Conservation (phyloP, 2,329 filamentous ascomycete species). For the Thielaviopsis populi region DNA sequence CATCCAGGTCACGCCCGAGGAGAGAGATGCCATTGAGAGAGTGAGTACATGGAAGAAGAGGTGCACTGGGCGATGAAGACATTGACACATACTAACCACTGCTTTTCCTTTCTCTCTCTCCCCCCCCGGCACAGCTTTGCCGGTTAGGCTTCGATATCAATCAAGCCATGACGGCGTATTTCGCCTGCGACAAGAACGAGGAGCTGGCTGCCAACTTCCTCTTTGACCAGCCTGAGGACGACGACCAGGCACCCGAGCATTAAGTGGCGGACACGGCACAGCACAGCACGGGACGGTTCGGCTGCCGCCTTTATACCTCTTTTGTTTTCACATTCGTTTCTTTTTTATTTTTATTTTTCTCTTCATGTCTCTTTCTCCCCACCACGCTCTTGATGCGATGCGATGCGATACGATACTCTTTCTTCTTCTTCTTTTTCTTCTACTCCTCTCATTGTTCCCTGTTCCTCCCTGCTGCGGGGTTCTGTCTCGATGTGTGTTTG, state of each 20-base stretch:
- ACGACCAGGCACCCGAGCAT: conserved; percentile 34
- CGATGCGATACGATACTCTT: neutral
- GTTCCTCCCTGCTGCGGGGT: neutral
- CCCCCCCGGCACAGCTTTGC: conserved; percentile 47
- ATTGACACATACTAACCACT: conserved; percentile 19
- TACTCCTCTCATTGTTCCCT: neutral
- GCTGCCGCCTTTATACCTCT: neutral
- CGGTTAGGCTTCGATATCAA: conserved; percentile 86
- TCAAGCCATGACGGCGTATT: conserved; percentile 93
- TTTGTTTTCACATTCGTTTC: neutral
- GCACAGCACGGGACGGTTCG: neutral
- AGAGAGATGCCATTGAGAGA: conserved; percentile 91
- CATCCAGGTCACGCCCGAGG: conserved; percentile 87
- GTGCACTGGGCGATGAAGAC: conserved; percentile 81
- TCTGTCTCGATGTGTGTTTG: neutral
- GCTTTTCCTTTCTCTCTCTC: neutral
- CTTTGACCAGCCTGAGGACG: conserved; percentile 90
- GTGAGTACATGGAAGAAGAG: conserved; percentile 45
- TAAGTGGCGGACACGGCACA: neutral
- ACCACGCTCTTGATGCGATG: neutral
- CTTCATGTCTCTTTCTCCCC: neutral
- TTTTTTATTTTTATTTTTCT: neutral
- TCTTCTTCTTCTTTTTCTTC: neutral
- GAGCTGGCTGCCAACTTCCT: conserved; percentile 96
- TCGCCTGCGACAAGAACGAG: conserved; percentile 98